These are phyloP conservation scores for Cubamyces lactineus DNA, from an alignment of 768 basidiomycete species.

Conservation along the genomic window DNA sequence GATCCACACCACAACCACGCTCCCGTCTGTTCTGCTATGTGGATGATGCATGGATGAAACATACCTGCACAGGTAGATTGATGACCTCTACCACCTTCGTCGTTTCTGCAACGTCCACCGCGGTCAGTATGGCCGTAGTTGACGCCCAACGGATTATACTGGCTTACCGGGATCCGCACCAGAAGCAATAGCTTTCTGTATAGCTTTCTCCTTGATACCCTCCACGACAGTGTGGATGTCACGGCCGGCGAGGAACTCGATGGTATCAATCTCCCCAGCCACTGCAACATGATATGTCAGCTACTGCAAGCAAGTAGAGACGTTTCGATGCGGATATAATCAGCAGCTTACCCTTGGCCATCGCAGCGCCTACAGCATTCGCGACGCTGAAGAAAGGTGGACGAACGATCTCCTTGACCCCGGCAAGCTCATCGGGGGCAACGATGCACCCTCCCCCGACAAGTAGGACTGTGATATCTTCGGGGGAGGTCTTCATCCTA, in stretches of 20 bases:
- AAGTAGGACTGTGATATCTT: conserved; percentile 58
- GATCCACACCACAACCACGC: background rate
- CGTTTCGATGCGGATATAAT: background rate
- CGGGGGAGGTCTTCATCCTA: conserved; percentile 64
- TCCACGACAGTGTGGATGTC: conserved; percentile 38
- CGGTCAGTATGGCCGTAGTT: conserved; percentile 44
- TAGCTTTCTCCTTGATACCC: conserved; percentile 35
- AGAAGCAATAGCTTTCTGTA: conserved; percentile 39
- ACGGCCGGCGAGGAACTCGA: conserved; percentile 39
- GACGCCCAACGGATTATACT: conserved; percentile 15
- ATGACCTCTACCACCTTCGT: conserved; percentile 60
- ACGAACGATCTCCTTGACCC: conserved; percentile 53
- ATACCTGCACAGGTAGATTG: conserved; percentile 53
- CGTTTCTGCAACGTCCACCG: conserved; percentile 38
- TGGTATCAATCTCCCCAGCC: conserved; percentile 39
- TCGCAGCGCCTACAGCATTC: conserved; percentile 63
- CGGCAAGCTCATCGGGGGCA: conserved; percentile 51
- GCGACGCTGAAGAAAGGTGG: conserved; percentile 59
- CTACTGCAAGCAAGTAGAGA: background rate
- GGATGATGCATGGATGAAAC: conserved; percentile 8
- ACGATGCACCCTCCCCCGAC: conserved; percentile 71
- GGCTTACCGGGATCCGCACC: conserved; percentile 39
- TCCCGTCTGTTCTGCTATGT: background rate
- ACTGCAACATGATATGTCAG: conserved; percentile 21
- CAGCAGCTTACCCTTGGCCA: conserved; percentile 29